These are phyloP conservation scores for Inosperma sp. DNA, from an alignment of 768 basidiomycete genomes.

Conservation along the genomic window DNA sequence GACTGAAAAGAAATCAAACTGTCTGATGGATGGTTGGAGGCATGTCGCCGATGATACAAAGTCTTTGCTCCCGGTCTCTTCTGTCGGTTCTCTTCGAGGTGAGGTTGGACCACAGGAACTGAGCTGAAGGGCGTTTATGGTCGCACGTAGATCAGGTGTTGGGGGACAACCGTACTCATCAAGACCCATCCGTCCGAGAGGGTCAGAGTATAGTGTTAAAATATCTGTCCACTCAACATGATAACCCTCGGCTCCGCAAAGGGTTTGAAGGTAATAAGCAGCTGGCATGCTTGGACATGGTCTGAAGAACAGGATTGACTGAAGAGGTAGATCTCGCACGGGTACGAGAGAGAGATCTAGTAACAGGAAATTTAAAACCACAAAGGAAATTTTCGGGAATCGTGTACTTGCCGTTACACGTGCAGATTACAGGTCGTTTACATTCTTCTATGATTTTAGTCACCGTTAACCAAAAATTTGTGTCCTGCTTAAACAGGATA, in stretches of 20 bases:
- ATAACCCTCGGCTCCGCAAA: constrained; percentile 57
- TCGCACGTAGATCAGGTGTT: constrained; percentile 56
- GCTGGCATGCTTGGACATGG: constrained; percentile 53
- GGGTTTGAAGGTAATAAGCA: constrained; percentile 61
- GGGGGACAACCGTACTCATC: constrained; percentile 18
- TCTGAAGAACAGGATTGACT: constrained; percentile 61
- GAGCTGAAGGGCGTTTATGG: constrained; percentile 62
- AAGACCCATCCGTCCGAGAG: constrained; percentile 23
- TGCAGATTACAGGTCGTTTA: constrained; percentile 85
- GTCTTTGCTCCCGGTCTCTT: neutral
- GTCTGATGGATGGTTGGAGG: constrained; percentile 6
- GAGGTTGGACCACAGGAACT: constrained; percentile 29
- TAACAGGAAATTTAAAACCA: constrained; percentile 9
- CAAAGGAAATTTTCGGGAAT: constrained; percentile 11
- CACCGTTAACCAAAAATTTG: constrained; percentile 81
- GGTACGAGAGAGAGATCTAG: constrained; percentile 75
- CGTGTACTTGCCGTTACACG: constrained; percentile 78
- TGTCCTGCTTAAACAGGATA: constrained; percentile 83
- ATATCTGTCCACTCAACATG: constrained; percentile 40
- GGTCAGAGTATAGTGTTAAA: constrained; percentile 36
- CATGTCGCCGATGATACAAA: neutral
- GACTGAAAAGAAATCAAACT: constrained; percentile 20
- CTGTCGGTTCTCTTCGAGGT: neutral
- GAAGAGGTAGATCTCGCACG: constrained; percentile 66
- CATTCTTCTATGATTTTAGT: constrained; percentile 78